These are phyloP conservation scores for Alternaria novae-zelandiae DNA, from an alignment of 2,329 filamentous ascomycete genomes.

Conservation along the genomic window DNA sequence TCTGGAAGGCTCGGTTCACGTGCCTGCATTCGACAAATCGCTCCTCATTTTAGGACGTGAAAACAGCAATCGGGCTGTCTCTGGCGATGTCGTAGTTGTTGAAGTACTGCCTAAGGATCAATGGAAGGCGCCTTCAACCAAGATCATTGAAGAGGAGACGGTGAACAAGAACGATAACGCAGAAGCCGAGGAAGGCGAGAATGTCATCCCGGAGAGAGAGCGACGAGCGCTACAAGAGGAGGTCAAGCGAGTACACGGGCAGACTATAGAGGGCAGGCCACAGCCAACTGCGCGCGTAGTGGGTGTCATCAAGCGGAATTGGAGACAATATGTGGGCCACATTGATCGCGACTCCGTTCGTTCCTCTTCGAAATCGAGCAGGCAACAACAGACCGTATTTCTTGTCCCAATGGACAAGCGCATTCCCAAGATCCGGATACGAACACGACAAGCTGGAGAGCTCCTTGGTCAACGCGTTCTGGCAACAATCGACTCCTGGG, in stretches of 20 bases:
- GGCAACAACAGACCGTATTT: constrained; percentile 91
- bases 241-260: constrained; percentile 82
- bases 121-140: constrained; percentile 95
- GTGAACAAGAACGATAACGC: constrained; percentile 93
- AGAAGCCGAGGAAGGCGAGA: constrained; percentile 74
- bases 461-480: constrained; percentile 89
- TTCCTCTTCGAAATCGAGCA: constrained; percentile 73
- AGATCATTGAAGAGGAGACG: constrained; percentile 92
- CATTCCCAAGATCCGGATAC: constrained; percentile 92
- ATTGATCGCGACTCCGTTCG: constrained; percentile 87
- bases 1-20: constrained; percentile 88
- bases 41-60: constrained; percentile 89
- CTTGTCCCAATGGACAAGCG: constrained; percentile 98
- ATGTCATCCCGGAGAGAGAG: constrained; percentile 87
- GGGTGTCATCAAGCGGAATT: constrained; percentile 92
- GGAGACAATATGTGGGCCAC: constrained; percentile 97
- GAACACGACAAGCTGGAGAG: constrained; percentile 87
- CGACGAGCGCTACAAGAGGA: constrained; percentile 87
- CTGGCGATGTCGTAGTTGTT: constrained; percentile 90
- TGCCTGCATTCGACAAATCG: constrained; percentile 86
- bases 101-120: constrained; percentile 92
- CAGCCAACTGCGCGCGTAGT: constrained; percentile 94
- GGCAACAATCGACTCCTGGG: constrained; percentile 94
- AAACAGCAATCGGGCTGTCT: constrained; percentile 92
- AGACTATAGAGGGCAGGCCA: constrained; percentile 74